A percentile compares a stretch with the other conserved stretches of the same genome.
phyloP scores from a whole-genome alignment of 1,284 basidiomycete genomes.

The Psilocybe mexicana region DNA sequence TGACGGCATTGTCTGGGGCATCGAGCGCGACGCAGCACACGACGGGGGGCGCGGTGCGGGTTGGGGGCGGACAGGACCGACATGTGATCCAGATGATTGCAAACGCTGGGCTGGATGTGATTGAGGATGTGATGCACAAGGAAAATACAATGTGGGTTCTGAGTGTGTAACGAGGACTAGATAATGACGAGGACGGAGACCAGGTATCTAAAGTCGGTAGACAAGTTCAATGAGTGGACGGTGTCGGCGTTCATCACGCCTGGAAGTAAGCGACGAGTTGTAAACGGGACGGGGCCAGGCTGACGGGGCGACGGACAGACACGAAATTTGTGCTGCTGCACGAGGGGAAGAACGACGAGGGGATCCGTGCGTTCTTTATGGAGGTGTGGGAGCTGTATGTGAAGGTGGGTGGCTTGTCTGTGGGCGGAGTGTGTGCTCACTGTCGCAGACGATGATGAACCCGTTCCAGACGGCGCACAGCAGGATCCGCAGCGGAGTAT shows the following conservation, averaged over 20 bases:
- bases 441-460: constrained; percentile 76
- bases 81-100: constrained; percentile 98
- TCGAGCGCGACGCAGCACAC: constrained; percentile 71
- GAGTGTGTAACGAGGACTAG: constrained; percentile 1
- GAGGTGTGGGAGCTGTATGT: constrained; percentile 96
- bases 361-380: constrained; percentile 86
- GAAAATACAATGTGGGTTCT: constrained; percentile 79
- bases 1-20: constrained; percentile 80
- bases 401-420: constrained; percentile 63
- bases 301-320: constrained; percentile 66
- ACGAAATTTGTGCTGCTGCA: constrained; percentile 92
- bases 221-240: constrained; percentile 97
- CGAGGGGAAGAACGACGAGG: constrained; percentile 94
- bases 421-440: constrained; percentile 13
- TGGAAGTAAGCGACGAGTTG: constrained; percentile 66
- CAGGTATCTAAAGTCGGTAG: constrained; percentile 91
- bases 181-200: constrained; percentile 4
- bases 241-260: constrained; percentile 93
- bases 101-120: constrained; percentile 87
- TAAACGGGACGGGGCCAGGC: constrained; percentile 7
- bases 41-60: constrained; percentile 59
- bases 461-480: constrained; percentile 93
- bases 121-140: constrained; percentile 88
- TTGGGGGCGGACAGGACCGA: constrained; percentile 76
- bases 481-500: constrained; percentile 73